These are phyloP conservation scores for Beauveria medogensis DNA, from an alignment of 2,329 filamentous ascomycete species.

Conservation along the genomic window DNA sequence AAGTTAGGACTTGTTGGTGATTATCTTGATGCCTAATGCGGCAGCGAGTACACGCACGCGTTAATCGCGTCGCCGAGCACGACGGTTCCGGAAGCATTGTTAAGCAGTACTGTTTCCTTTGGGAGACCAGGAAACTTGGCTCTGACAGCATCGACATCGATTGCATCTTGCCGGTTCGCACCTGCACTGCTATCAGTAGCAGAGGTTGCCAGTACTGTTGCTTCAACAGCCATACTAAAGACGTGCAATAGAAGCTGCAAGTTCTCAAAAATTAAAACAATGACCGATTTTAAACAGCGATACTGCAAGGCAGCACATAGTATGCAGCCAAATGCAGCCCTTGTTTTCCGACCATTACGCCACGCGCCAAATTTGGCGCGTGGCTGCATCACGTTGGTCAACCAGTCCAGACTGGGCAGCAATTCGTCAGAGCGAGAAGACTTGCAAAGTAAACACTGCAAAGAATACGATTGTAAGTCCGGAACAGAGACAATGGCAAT, in stretches of 20 bases:
- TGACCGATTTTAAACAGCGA: no score
- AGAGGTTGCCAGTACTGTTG: neutral
- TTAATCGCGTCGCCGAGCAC: neutral
- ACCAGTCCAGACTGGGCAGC: neutral
- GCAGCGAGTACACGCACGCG: neutral
- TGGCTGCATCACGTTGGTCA: neutral
- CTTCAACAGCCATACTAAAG: neutral
- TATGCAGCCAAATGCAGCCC: no score
- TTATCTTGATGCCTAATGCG: neutral
- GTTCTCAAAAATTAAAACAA: no score
- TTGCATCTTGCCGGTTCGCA: neutral
- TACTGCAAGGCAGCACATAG: no score
- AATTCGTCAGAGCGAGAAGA: neutral
- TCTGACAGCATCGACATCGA: neutral
- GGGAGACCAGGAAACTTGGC: neutral
- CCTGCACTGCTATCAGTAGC: no score
- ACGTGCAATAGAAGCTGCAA: no score
- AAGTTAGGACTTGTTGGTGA: neutral
- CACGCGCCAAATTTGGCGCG: neutral
- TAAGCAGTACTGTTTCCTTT: neutral
- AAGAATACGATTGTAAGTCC: no score
- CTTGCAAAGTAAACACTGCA: no score
- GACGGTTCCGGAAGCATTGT: conserved; percentile 11
- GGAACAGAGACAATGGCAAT: neutral
- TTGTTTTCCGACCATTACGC: neutral